phyloP scores from a whole-genome alignment of 2,329 filamentous ascomycete species.

The Magnaporthiopsis rhizophila region DNA sequence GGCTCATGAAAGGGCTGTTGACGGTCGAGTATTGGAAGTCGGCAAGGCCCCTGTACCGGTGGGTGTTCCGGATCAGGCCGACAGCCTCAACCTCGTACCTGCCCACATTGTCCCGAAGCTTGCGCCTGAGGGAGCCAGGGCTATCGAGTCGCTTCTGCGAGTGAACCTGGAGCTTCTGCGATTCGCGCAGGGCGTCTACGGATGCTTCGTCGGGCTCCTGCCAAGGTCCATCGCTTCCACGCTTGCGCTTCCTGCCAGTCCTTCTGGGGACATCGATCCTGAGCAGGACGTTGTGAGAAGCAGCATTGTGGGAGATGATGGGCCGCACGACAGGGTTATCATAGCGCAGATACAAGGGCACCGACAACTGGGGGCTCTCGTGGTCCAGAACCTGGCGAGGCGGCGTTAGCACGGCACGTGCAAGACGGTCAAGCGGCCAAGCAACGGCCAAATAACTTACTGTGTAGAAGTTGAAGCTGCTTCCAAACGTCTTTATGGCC shows the following conservation, averaged over 20 bases:
- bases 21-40: slow-evolving; percentile 79
- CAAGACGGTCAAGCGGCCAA: not conserved
- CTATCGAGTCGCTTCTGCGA: slow-evolving; percentile 29
- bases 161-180: not conserved
- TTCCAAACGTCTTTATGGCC: slow-evolving; percentile 32
- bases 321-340: slow-evolving; percentile 73
- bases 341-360: slow-evolving; percentile 69
- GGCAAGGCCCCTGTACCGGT: slow-evolving; percentile 77
- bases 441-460: slow-evolving; percentile 17
- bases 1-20: slow-evolving; percentile 59
- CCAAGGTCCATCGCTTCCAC: slow-evolving; percentile 61
- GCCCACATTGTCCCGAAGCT: slow-evolving; percentile 61
- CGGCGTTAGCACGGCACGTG: slow-evolving; percentile 22
- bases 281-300: slow-evolving; percentile 76
- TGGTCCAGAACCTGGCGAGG: slow-evolving; percentile 29
- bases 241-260: slow-evolving; percentile 79
- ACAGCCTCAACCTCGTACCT: slow-evolving; percentile 62
- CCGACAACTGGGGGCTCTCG: slow-evolving; percentile 34
- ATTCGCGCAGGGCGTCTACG: not conserved
- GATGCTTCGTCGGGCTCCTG: slow-evolving; percentile 37
- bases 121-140: slow-evolving; percentile 49
- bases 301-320: slow-evolving; percentile 65
- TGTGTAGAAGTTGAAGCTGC: slow-evolving; percentile 27
- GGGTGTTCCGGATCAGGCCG: slow-evolving; percentile 68
- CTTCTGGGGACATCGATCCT: slow-evolving; percentile 80